These are phyloP conservation scores for Brassica juncea DNA, from an alignment of 345 rosid species.

Conservation along the genomic window DNA sequence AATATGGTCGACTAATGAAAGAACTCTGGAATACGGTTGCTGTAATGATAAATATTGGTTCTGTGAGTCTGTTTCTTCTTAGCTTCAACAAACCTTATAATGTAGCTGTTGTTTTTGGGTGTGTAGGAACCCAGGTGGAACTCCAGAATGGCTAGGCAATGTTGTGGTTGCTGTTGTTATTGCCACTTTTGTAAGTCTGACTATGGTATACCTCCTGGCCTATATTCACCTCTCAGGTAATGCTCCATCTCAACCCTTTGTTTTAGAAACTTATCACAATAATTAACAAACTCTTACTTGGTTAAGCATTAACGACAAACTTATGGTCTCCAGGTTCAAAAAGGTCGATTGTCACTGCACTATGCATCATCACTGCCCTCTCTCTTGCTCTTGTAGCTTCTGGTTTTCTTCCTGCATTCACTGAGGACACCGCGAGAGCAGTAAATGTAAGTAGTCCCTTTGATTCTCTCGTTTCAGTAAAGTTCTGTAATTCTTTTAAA, in stretches of 20 bases:
- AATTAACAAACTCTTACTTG: background rate
- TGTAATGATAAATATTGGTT: background rate
- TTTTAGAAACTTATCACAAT: background rate
- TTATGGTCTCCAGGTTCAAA: slow-evolving; percentile 61
- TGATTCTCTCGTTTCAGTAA: background rate
- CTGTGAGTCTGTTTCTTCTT: background rate
- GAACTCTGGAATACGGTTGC: background rate
- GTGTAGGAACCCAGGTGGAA: slow-evolving; percentile 79
- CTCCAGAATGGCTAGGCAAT: slow-evolving; percentile 89
- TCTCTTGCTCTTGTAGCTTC: slow-evolving; percentile 58
- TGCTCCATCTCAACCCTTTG: background rate
- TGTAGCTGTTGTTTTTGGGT: slow-evolving; percentile 17
- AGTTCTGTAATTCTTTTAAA: background rate
- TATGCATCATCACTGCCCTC: slow-evolving; percentile 52
- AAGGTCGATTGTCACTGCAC: slow-evolving; percentile 49
- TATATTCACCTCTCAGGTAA: slow-evolving; percentile 91
- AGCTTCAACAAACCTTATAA: slow-evolving; percentile 5
- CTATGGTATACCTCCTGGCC: slow-evolving; percentile 60
- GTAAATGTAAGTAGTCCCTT: slow-evolving; percentile 64
- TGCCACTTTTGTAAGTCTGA: slow-evolving; percentile 66
- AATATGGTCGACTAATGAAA: background rate
- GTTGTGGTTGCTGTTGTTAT: slow-evolving; percentile 53
- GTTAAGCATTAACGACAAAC: slow-evolving; percentile 6
- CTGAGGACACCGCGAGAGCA: slow-evolving; percentile 79
- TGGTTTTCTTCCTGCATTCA: slow-evolving; percentile 70